Conservation (phyloP, 176 grass and related monocot species). For the Oryza brachyantha region DNA sequence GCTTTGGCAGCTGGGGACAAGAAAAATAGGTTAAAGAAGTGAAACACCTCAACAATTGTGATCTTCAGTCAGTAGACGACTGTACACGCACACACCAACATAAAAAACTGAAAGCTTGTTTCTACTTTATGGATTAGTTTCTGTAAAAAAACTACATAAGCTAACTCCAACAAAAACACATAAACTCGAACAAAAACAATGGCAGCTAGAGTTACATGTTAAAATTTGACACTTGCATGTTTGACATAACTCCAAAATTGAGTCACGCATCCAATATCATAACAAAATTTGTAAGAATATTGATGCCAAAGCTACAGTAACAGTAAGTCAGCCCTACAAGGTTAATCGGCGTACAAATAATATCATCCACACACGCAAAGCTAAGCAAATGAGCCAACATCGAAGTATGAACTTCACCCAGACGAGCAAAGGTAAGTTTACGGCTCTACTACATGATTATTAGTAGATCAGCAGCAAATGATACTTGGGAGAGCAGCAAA, state of each 20-base stretch:
- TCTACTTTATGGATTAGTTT: background rate
- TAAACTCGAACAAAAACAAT: background rate
- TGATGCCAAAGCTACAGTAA: no score
- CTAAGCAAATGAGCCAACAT: no score
- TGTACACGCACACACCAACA: background rate
- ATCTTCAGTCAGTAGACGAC: background rate
- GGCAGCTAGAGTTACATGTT: background rate
- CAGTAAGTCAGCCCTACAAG: no score
- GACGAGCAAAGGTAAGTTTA: background rate
- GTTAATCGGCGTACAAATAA: no score
- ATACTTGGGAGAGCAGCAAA: background rate
- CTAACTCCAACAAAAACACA: background rate
- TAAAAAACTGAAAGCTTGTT: background rate
- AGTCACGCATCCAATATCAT: background rate
- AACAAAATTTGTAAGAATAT: no score
- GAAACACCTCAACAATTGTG: background rate
- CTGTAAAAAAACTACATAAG: background rate
- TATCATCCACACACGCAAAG: no score
- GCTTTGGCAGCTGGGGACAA: conserved; percentile 66
- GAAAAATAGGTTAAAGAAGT: background rate
- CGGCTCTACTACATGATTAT: background rate
- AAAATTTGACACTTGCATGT: background rate
- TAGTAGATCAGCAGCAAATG: background rate
- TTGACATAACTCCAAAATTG: background rate
- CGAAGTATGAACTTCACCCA: no score